A percentile compares a stretch with the other conserved stretches of the same genome.
Evolutionary conservation across 495 filamentous ascomycete genomes (phyloP).

Genomic region (Zalerion maritima): DNA sequence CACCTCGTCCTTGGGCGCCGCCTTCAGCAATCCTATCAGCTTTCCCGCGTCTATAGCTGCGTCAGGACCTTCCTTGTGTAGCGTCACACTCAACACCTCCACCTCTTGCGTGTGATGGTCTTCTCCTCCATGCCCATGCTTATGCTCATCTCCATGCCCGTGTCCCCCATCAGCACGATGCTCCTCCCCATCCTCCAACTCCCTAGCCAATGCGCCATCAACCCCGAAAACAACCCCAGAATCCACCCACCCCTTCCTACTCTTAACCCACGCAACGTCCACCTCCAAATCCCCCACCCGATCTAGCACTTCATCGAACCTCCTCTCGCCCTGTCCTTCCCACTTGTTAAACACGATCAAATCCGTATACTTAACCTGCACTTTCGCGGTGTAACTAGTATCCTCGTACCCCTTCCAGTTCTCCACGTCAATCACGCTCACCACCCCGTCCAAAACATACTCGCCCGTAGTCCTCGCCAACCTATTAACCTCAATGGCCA

Average conservation of each 20-base stretch:
- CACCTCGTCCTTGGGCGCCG: conserved; percentile 75
- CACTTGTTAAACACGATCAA: conserved; percentile 93
- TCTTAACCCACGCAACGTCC: conserved; percentile 66
- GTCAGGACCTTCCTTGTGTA: conserved; percentile 24
- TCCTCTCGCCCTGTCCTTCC: conserved; percentile 56
- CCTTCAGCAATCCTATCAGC: conserved; percentile 48
- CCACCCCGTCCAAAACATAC: conserved; percentile 77
- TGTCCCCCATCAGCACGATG: conserved; percentile 15
- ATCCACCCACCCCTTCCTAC: conserved; percentile 57
- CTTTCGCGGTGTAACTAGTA: conserved; percentile 71
- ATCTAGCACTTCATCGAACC: conserved; percentile 72
- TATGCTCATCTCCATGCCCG: conserved; percentile 23
- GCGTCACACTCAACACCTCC: conserved; percentile 67
- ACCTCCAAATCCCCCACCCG: conserved; percentile 75
- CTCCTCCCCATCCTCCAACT: conserved; percentile 27
- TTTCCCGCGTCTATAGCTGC: conserved; percentile 46
- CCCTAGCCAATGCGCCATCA: conserved; percentile 61
- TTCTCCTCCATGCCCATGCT: conserved; percentile 18
- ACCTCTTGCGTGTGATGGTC: conserved; percentile 67
- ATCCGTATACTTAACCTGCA: conserved; percentile 84
- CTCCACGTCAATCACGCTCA: conserved; percentile 89
- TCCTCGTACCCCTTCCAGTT: conserved; percentile 95
- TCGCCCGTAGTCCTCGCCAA: conserved; percentile 43
- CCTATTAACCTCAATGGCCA: conserved; percentile 88
- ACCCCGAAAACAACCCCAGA: conserved; percentile 72